These are phyloP conservation scores for Rhizophlyctis rosea DNA, from an alignment of 192 early-diverging fungal species.

Conservation along the genomic window DNA sequence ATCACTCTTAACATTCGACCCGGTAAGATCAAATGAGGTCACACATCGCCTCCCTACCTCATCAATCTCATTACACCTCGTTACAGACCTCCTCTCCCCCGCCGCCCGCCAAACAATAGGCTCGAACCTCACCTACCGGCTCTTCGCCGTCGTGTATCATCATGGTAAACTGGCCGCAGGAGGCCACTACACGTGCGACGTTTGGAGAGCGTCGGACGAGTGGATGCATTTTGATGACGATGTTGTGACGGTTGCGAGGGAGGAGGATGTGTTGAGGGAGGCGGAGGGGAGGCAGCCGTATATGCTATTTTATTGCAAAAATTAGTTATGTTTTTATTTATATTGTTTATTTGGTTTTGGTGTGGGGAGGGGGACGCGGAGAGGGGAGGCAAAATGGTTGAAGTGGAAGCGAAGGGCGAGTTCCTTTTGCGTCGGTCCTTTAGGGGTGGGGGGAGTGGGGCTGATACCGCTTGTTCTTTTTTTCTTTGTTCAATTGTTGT, in stretches of 20 bases:
- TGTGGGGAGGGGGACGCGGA: background rate
- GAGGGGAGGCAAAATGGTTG: too few species aligned
- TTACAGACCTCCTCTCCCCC: conserved; percentile 52
- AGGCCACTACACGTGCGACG: conserved; percentile 97
- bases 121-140: conserved; percentile 31
- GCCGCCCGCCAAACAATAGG: background rate
- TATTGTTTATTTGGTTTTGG: background rate
- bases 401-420: too few species aligned
- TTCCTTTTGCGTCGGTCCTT: too few species aligned
- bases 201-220: conserved; percentile 58
- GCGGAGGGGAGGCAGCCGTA: conserved; percentile 65
- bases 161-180: conserved; percentile 83
- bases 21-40: conserved; percentile 34
- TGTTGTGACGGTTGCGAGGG: conserved; percentile 57
- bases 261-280: conserved; percentile 56
- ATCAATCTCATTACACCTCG: background rate
- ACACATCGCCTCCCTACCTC: background rate
- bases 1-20: conserved; percentile 59
- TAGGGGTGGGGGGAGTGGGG: background rate
- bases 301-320: conserved; percentile 63
- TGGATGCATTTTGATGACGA: conserved; percentile 96
- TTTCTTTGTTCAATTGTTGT: too few species aligned
- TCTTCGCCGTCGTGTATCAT: conserved; percentile 84
- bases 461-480: background rate
- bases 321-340: background rate